Evolutionary conservation across 148 eudicot genomes (phyloP), one percentile per base, ranked within the genome.

Genomic region (Chenopodium quinoa): DNA sequence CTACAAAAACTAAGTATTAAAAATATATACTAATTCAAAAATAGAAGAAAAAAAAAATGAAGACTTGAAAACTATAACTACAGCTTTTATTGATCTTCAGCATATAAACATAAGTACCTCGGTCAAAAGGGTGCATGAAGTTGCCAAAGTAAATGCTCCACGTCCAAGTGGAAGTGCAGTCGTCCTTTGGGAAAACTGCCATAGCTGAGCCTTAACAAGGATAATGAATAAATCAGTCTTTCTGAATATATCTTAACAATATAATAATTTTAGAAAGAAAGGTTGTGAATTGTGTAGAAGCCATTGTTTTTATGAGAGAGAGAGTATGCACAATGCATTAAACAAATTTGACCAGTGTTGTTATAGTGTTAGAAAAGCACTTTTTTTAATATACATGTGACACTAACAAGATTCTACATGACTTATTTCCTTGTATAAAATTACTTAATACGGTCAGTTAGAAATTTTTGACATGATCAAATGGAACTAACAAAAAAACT

Each of bases 121-220:
- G 47, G 99, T 96, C 86, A 96, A 85, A 81, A 96, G 97, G 73
- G 99, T 93, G 80, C 91, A 89, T 23, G 93, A 90, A 27, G 99
- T 92, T 77, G 94, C 93, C 81, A 96, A 90, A 73, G 99, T 96
- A 83, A 96, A 96, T 64, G 98, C 98, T 79, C 99, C 99, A 81
- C 98, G 99, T 17, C 99, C 99, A 87, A 94, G 79, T 69, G 99
- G 95, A 78, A 96, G 99, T 71, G 99, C 89, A 75, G 98, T 92
- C 74, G 99, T 96, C 90, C 98, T 92, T 82, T 94, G 99, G 52
- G 97, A 97, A 85, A 96, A 91, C 84, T 91, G 99, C 99, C 99
- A 96, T 75, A 96, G 86, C 87, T 94, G 98, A 83, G 92, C 92
- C 99, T 96, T 80, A 63, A 88, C n/a, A 80, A 74, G 47, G 16